Evolutionary conservation across 2,329 filamentous ascomycete genomes (phyloP).

Genomic region (Penicillium sp.): DNA sequence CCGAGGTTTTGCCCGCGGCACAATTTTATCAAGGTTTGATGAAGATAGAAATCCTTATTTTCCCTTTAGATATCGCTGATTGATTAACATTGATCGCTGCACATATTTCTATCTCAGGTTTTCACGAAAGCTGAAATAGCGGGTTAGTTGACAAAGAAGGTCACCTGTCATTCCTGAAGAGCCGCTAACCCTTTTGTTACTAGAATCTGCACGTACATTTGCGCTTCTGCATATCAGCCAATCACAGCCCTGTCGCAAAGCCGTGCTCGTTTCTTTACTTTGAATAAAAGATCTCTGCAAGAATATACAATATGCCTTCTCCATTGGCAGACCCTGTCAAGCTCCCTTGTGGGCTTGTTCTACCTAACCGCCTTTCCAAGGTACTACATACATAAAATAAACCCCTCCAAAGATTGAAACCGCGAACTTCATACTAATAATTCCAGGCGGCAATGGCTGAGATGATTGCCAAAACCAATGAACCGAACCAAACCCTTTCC

Average conservation of each 20-base stretch:
- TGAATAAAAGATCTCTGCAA: neutral
- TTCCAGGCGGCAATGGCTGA: constrained; percentile 46
- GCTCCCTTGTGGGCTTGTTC: constrained; percentile 56
- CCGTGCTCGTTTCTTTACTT: neutral
- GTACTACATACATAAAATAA: constrained; percentile 11
- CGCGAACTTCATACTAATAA: neutral
- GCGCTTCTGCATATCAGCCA: neutral
- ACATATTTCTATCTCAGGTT: neutral
- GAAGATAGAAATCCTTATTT: neutral
- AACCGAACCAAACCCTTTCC: constrained; percentile 46
- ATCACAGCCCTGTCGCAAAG: neutral
- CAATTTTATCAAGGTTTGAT: neutral
- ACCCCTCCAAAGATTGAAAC: neutral
- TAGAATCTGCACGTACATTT: neutral
- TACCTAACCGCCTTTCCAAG: constrained; percentile 58
- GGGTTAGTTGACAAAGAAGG: neutral
- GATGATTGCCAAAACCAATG: constrained; percentile 46
- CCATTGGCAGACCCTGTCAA: constrained; percentile 47
- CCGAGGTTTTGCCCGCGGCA: neutral
- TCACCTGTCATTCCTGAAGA: neutral
- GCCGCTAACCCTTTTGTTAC: neutral
- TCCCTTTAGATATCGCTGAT: neutral
- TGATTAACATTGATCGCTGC: neutral
- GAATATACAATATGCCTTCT: constrained; percentile 20
- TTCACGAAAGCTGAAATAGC: neutral